Conservation (phyloP, 2,329 filamentous ascomycete genomes). For the Scytalidium sp. region DNA sequence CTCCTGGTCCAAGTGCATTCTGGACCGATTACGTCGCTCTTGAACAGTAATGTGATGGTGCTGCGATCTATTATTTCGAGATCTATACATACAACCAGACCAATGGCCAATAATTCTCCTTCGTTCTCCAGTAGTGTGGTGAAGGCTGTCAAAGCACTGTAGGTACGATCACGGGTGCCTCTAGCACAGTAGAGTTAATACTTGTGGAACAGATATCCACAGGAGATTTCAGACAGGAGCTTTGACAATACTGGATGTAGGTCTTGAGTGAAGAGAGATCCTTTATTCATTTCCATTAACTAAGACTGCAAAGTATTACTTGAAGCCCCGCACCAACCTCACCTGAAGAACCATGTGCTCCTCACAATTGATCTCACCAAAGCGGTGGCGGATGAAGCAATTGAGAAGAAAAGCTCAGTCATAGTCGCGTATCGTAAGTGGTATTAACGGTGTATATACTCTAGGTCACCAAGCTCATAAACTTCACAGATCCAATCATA, state of each 20-base stretch:
- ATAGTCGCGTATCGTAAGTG: slow-evolving; percentile 83
- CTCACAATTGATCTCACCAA: slow-evolving; percentile 89
- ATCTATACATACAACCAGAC: slow-evolving; percentile 9
- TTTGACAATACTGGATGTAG: slow-evolving; percentile 92
- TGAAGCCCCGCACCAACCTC: slow-evolving; percentile 58
- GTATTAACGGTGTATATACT: not conserved
- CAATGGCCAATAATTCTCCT: slow-evolving; percentile 17
- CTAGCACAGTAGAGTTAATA: slow-evolving; percentile 10
- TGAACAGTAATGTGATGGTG: not conserved
- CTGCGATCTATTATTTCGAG: slow-evolving; percentile 3
- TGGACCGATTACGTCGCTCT: not conserved
- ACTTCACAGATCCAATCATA: slow-evolving; percentile 79
- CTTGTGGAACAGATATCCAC: slow-evolving; percentile 68
- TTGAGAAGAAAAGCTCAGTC: slow-evolving; percentile 70
- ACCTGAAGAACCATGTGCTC: slow-evolving; percentile 65
- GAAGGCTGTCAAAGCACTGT: slow-evolving; percentile 76
- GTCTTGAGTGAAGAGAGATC: slow-evolving; percentile 3
- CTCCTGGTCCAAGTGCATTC: not conserved
- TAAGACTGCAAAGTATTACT: slow-evolving; percentile 52
- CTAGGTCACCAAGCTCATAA: not conserved
- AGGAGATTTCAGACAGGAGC: slow-evolving; percentile 79
- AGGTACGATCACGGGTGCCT: slow-evolving; percentile 32
- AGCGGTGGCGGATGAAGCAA: slow-evolving; percentile 86
- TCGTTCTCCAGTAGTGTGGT: slow-evolving; percentile 67
- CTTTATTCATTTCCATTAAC: not conserved